Conservation (phyloP, 2,329 filamentous ascomycete genomes). For the Plenodomus biglobosus region DNA sequence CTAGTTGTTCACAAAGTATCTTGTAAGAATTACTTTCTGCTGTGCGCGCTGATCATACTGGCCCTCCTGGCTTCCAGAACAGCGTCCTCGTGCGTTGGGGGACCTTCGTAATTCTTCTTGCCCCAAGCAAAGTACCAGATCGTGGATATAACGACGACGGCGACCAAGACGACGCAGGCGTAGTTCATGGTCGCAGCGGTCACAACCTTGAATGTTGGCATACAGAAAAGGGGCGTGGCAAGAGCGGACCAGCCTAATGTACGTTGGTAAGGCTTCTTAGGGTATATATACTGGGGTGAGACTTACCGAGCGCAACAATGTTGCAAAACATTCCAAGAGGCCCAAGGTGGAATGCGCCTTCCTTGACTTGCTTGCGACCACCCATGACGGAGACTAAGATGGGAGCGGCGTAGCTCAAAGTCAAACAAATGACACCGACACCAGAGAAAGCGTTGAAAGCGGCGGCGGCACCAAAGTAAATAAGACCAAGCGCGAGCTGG, state of each 20-base stretch:
- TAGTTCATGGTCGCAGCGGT: conserved; percentile 67
- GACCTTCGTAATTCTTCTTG: conserved; percentile 67
- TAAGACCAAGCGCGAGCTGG: conserved; percentile 63
- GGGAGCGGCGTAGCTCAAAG: conserved; percentile 67
- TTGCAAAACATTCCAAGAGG: conserved; percentile 64
- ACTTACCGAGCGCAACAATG: conserved; percentile 62
- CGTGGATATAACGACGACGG: conserved; percentile 61
- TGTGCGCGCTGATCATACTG: conserved; percentile 28
- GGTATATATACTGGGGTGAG: conserved; percentile 14
- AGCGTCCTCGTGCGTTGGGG: conserved; percentile 47
- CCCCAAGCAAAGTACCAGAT: conserved; percentile 72
- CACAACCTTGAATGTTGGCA: conserved; percentile 66
- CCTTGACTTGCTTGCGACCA: conserved; percentile 61
- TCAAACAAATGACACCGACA: conserved; percentile 69
- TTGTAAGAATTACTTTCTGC: conserved; percentile 6
- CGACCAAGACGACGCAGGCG: conserved; percentile 72
- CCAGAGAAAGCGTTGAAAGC: conserved; percentile 75
- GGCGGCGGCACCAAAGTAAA: conserved; percentile 69
- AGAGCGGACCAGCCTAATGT: conserved; percentile 61
- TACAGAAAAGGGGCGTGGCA: conserved; percentile 73
- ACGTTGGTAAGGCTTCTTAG: not conserved
- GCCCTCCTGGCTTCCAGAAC: conserved; percentile 36
- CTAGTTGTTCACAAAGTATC: too few relatives aligned
- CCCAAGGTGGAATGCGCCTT: conserved; percentile 64
- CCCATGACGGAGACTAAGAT: conserved; percentile 65